Evolutionary conservation across 257 asterid genomes (phyloP), one percentile per base, ranked within the genome.

Genomic region (Solanum sejunctum): DNA sequence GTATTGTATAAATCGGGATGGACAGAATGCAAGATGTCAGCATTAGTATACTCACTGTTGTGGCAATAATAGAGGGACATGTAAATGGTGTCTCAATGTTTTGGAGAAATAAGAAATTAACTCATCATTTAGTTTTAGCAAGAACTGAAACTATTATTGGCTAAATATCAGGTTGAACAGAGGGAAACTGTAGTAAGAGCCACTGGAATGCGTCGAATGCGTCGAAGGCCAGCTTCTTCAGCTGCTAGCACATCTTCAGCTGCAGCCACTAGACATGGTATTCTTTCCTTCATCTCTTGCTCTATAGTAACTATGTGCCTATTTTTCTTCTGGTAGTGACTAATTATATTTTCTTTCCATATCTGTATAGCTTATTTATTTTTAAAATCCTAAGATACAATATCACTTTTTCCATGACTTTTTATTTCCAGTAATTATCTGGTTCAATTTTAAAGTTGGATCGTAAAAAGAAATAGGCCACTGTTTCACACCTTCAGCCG

Each of bases 231-330:
- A 4, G 95, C 92, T 86, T 89, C 97, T 85, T 87, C 98, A 86
- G 91, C 90, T 86, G 96, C 96, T 84, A 91, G 99, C 89, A 85
- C 99, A 75, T 95, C 99, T 36, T 89, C 94, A 12, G 93, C 98
- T 43, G 90, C 94, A 3, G 94, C 93, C 17, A 81, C 89, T 66
- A 89, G 83, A 55, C 96, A 95, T 89, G 99, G 99, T 95, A 70
- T 54, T 26, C 55, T 67, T 26, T 83, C 15, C 43, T 55, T 64
- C 8, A 83, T 58, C 15, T 55, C 66, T 39, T 51, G 28, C 81
- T 12, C 80, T 51, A 10, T 26, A 18, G 41, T 28, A 67, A 49
- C 82, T 23, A 3, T 51, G 21, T 51, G 45, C 4, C 18, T 28
- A 52, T 8, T 51, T 52, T 51, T 26, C 47, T 78, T 78, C 64